phyloP scores from a whole-genome alignment of 1,284 basidiomycete species.

The Moniliella sp. region DNA sequence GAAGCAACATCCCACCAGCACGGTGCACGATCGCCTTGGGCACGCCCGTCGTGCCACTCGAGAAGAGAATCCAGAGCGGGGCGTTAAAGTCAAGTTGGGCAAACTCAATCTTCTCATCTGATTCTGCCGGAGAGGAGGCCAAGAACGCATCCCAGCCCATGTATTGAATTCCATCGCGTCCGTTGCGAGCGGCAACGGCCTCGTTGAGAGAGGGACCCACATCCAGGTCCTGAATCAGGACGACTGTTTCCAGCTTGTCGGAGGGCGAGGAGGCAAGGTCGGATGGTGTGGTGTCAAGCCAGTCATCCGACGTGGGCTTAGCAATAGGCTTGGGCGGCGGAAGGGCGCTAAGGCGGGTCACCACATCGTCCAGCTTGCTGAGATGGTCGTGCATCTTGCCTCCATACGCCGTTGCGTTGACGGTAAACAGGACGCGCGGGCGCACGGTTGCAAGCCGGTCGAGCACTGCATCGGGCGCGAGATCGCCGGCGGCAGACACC shows the following conservation, averaged over 20 bases:
- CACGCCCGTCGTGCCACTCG: conserved; percentile 58
- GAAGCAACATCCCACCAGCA: conserved; percentile 63
- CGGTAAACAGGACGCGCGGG: conserved; percentile 17
- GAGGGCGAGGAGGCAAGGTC: neutral
- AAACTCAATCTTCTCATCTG: conserved; percentile 12
- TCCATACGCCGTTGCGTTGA: conserved; percentile 27
- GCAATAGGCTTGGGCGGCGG: too few relatives aligned
- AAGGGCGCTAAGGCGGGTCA: conserved; percentile 11
- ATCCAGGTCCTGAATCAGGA: neutral
- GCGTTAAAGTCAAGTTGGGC: conserved; percentile 49
- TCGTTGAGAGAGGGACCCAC: conserved; percentile 2
- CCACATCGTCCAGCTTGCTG: conserved; percentile 15
- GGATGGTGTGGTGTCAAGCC: neutral
- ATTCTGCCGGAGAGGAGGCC: too few relatives aligned
- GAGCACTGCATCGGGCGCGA: conserved; percentile 57
- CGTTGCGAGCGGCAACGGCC: conserved; percentile 1
- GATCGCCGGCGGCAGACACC: conserved; percentile 68
- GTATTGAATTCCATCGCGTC: too few relatives aligned
- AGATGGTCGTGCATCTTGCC: conserved; percentile 28
- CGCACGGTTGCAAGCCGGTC: conserved; percentile 42
- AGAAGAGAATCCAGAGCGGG: conserved; percentile 71
- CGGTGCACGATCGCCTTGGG: conserved; percentile 59
- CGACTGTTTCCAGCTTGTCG: neutral
- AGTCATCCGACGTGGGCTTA: too few relatives aligned
- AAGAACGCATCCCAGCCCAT: too few relatives aligned